These are phyloP conservation scores for Fusarium avenaceum DNA, from an alignment of 2,329 filamentous ascomycete species.

Conservation along the genomic window DNA sequence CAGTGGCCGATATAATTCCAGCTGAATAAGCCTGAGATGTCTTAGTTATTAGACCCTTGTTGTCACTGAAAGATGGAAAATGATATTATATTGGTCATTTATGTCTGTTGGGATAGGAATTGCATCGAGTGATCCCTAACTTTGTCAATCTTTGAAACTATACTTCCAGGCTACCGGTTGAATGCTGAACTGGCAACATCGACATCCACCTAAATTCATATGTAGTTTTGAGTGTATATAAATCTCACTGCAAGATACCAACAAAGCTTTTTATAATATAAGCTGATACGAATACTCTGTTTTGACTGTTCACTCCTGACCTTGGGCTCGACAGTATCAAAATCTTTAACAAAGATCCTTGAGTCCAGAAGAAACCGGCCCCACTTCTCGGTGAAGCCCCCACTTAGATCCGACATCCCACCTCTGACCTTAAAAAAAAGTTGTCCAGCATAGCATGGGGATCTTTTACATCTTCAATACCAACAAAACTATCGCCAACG, in stretches of 20 bases:
- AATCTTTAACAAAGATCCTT: conserved; percentile 14
- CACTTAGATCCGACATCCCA: conserved; percentile 43
- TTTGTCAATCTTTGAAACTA: accelerated
- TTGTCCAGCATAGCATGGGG: conserved; percentile 29
- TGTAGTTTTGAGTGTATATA: no score
- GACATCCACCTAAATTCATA: no score
- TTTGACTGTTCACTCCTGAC: background rate
- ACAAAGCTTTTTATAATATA: background rate
- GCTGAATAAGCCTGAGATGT: conserved; percentile 31
- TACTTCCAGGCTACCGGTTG: accelerated
- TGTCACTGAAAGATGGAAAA: background rate
- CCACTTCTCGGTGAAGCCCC: conserved; percentile 42
- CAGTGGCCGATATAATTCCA: conserved; percentile 8
- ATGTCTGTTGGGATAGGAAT: no score
- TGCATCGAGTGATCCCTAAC: no score
- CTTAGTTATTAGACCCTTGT: background rate
- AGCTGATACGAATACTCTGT: no score
- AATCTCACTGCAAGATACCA: no score
- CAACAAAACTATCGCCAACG: conserved; percentile 18
- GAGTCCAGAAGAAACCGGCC: conserved; percentile 9
- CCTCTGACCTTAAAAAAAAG: conserved; percentile 47
- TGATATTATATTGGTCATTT: accelerated
- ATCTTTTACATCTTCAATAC: conserved; percentile 38
- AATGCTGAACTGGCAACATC: no score
- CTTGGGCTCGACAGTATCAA: background rate